Conservation (phyloP, 306 rosid species). For the Corylus avellana region DNA sequence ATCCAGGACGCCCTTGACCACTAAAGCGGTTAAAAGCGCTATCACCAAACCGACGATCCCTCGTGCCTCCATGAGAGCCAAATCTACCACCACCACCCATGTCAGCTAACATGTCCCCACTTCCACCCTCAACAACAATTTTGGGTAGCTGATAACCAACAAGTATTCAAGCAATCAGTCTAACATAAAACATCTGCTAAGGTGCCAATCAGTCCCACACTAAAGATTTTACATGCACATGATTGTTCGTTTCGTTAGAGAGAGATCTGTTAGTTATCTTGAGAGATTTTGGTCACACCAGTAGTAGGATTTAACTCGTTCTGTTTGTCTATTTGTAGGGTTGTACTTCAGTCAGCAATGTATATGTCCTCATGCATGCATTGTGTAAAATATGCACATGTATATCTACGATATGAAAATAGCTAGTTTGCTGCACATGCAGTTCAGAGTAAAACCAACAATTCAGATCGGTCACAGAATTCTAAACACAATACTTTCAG, state of each 20-base stretch:
- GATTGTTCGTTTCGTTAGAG: too few relatives aligned
- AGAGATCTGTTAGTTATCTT: not conserved
- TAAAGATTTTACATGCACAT: not conserved
- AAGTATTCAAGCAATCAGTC: slow-evolving; percentile 29
- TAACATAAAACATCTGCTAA: not conserved
- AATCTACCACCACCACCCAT: slow-evolving; percentile 56
- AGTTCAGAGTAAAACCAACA: not conserved
- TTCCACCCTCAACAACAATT: slow-evolving; percentile 58
- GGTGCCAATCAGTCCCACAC: not conserved
- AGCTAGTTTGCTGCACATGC: not conserved
- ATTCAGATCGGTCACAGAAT: not conserved
- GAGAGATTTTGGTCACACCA: not conserved
- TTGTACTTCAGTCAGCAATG: not conserved
- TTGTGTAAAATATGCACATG: too few relatives aligned
- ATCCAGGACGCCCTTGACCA: slow-evolving; percentile 43
- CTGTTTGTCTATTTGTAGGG: not conserved
- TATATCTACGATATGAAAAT: too few relatives aligned
- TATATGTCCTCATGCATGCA: too few relatives aligned
- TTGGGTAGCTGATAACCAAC: slow-evolving; percentile 67
- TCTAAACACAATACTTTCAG: not conserved
- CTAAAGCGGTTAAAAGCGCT: slow-evolving; percentile 45
- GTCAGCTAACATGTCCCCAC: slow-evolving; percentile 45
- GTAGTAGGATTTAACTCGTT: not conserved
- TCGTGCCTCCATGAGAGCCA: slow-evolving; percentile 44
- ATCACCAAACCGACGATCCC: slow-evolving; percentile 47